Conservation (phyloP, 495 filamentous ascomycete genomes). For the Podospora conica region DNA sequence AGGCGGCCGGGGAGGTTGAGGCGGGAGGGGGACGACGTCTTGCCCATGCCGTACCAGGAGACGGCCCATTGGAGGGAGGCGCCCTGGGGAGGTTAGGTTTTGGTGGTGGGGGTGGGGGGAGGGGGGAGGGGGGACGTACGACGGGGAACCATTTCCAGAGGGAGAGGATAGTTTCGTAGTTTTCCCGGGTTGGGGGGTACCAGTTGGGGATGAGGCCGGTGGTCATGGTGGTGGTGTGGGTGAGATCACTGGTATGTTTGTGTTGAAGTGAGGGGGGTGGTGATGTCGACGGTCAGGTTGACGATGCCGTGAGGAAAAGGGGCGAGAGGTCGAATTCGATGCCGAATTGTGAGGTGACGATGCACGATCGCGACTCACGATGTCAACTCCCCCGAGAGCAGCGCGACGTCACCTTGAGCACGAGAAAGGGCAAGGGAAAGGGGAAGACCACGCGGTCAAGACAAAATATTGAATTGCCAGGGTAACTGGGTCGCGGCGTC, state of each 20-base stretch:
- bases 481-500: not conserved
- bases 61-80: conserved; percentile 57
- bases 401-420: not conserved
- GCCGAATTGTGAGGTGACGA: no score
- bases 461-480: not conserved
- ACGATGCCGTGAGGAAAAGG: not conserved
- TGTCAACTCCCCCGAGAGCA: not conserved
- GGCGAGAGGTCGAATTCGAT: no score
- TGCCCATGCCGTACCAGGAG: conserved; percentile 70
- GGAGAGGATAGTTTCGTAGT: conserved; percentile 43
- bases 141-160: conserved; percentile 47
- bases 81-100: conserved; percentile 31
- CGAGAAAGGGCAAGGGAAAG: not conserved
- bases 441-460: not conserved
- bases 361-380: no score
- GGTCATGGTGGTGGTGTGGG: conserved; percentile 1
- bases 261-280: not conserved
- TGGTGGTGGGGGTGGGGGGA: not conserved
- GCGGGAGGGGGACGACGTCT: conserved; percentile 66
- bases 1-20: conserved; percentile 86
- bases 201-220: conserved; percentile 39
- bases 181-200: conserved; percentile 48
- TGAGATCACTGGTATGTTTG: not conserved
- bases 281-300: not conserved
- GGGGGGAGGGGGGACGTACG: conserved; percentile 19